Evolutionary conservation across 345 rosid genomes (phyloP), one percentile per base, ranked within the genome.

Genomic region (Stellera chamaejasme): DNA sequence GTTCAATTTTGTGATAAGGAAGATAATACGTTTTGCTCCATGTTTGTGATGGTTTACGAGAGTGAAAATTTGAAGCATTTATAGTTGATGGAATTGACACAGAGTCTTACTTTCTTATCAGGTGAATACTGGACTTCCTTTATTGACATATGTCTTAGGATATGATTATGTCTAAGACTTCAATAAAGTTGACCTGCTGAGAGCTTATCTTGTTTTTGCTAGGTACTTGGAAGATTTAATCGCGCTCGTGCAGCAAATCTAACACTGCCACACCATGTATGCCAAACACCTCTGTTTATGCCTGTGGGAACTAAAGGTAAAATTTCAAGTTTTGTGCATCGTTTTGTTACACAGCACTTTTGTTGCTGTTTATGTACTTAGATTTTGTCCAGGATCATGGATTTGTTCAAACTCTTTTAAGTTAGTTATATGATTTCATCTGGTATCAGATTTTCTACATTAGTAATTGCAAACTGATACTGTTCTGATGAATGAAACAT

Each of bases 221-320:
- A 87, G 95, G 75, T 87, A 53, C 67, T 83, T 2, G 95, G 79
- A 48, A 77, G 85, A 72, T 87, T 77, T 68, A 87, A 87, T 64
- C 84, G 86, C 56, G 95, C 95, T 48, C 95, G 90, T 47, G 95
- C 95, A 13, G 84, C 95, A 63, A 75, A 43, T 46, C 55, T 87
- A 60, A 83, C 82, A 15, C 86, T 87, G 10, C 95, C 95, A 42
- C 88, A 87, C 67, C 76, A 55, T 66, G 79, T 71, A 49, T 76
- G 79, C 64, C 82, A 83, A 61, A 87, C 95, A 13, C 95, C 95
- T 41, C 62, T 87, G 42, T 87, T 87, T 70, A 87, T 87, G 95
- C 95, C 95, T 4, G 95, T 87, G 47, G 95, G 88, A 6, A 83
- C 95, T 2, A 83, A 87, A 83, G 95, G 95, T 83, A n/a, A 43